A percentile compares a stretch with the other conserved stretches of the same genome.
Evolutionary conservation across 176 grass and related monocot species (phyloP).

Genomic region (Poa annua): DNA sequence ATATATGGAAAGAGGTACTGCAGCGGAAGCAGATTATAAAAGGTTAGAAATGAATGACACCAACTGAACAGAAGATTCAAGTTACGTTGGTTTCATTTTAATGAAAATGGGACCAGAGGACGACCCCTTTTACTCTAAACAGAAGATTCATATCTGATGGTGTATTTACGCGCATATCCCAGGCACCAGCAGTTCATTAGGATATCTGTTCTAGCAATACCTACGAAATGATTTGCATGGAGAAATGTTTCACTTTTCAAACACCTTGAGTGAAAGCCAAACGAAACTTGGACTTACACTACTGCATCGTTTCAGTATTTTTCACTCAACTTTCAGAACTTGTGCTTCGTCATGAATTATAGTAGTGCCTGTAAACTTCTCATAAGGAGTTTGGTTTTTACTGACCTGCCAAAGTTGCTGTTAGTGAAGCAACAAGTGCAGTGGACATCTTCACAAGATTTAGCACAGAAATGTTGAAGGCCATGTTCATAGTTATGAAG

Average conservation of each 20-base stretch:
- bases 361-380: slow-evolving; percentile 14
- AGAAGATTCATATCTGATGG: background rate
- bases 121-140: background rate
- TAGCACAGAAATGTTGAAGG: slow-evolving; percentile 89
- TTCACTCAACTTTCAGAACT: background rate
- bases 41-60: slow-evolving; percentile 27
- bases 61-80: background rate
- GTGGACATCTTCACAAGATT: slow-evolving; percentile 95
- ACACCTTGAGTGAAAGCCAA: background rate
- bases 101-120: too few relatives aligned
- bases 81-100: too few relatives aligned
- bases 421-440: slow-evolving; percentile 81
- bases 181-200: background rate
- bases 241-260: background rate
- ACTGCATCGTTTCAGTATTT: background rate
- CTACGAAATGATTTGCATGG: background rate
- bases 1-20: slow-evolving; percentile 82
- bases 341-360: background rate
- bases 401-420: slow-evolving; percentile 81
- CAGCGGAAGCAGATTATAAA: slow-evolving; percentile 30
- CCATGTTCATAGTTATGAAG: slow-evolving; percentile 83
- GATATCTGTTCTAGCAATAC: background rate
- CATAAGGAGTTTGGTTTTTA: slow-evolving; percentile 1
- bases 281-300: background rate
- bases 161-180: background rate